Percentiles rank a stretch among this genome's conserved stretches.
Evolutionary conservation across 495 filamentous ascomycete genomes (phyloP).

Genomic region (Aspergillus leporis): DNA sequence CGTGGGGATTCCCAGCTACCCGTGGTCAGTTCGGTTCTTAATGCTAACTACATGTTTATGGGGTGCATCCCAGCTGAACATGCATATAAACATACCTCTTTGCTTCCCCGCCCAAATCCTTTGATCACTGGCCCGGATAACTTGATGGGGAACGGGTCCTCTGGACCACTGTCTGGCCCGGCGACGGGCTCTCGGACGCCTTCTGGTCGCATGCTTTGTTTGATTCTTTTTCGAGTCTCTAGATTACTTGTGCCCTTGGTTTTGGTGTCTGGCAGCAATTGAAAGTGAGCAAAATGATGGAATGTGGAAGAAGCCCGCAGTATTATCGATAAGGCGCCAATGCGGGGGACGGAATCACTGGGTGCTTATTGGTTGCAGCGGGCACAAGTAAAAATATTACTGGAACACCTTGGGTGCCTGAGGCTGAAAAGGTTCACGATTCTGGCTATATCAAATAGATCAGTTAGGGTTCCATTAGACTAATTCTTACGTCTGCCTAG

Average conservation of each 20-base stretch:
- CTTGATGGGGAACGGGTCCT: constrained; percentile 74
- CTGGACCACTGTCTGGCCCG: constrained; percentile 70
- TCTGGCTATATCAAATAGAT: background rate
- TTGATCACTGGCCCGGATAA: constrained; percentile 83
- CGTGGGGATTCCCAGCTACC: constrained; percentile 87
- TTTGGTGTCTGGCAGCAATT: background rate
- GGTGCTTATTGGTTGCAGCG: background rate
- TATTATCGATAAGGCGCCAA: background rate
- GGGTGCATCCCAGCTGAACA: too few species aligned
- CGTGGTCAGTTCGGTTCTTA: background rate
- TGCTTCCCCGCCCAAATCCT: constrained; percentile 91
- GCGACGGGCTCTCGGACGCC: constrained; percentile 60
- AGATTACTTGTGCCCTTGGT: constrained; percentile 2
- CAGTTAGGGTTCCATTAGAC: background rate
- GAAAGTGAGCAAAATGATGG: background rate
- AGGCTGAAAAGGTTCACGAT: background rate
- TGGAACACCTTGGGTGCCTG: background rate
- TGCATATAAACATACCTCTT: constrained; percentile 57
- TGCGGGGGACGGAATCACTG: background rate
- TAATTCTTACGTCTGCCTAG: too few species aligned
- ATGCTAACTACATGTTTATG: too few species aligned
- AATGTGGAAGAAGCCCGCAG: constrained; percentile 2
- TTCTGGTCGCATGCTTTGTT: constrained; percentile 38
- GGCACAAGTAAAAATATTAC: too few species aligned
- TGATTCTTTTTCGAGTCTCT: background rate